A percentile compares a stretch with the other conserved stretches of the same genome.
These are phyloP conservation scores for Poa annua DNA, from an alignment of 176 grass and related monocot genomes.

Conservation along the genomic window DNA sequence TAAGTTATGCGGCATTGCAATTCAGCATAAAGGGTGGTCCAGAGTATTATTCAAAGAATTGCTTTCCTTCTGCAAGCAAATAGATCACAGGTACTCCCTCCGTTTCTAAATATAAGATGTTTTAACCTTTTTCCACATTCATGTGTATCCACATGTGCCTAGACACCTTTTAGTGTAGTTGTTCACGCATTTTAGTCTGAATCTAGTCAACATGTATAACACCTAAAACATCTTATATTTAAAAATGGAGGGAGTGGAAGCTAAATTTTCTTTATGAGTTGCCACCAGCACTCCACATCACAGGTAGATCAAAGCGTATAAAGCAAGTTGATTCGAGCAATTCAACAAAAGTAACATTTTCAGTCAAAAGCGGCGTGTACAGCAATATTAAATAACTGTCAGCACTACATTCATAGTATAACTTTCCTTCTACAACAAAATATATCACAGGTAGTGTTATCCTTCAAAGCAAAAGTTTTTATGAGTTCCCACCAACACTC, in stretches of 20 bases:
- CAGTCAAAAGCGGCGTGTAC: background rate
- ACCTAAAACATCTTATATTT: too few relatives aligned
- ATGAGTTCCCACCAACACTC: conserved; percentile 18
- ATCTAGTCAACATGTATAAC: too few relatives aligned
- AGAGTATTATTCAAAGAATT: background rate
- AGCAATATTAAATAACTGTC: background rate
- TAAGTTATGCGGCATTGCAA: conserved; percentile 23
- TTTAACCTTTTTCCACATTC: too few relatives aligned
- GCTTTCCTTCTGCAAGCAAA: conserved; percentile 32
- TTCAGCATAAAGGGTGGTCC: background rate
- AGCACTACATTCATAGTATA: conserved; percentile 12
- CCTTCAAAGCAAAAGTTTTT: conserved; percentile 12
- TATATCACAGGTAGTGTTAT: background rate
- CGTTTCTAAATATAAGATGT: too few relatives aligned
- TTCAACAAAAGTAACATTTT: background rate
- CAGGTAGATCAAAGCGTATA: conserved; percentile 21
- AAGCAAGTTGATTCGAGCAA: background rate
- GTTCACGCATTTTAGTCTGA: too few relatives aligned
- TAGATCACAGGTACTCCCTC: background rate
- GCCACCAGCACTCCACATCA: background rate
- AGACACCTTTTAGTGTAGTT: too few relatives aligned
- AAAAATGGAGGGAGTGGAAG: background rate
- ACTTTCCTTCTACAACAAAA: conserved; percentile 32
- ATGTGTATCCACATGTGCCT: too few relatives aligned
- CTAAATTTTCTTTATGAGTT: conserved; percentile 36